These are phyloP conservation scores for Verbascum thapsus DNA, from an alignment of 257 asterid genomes.

Conservation along the genomic window DNA sequence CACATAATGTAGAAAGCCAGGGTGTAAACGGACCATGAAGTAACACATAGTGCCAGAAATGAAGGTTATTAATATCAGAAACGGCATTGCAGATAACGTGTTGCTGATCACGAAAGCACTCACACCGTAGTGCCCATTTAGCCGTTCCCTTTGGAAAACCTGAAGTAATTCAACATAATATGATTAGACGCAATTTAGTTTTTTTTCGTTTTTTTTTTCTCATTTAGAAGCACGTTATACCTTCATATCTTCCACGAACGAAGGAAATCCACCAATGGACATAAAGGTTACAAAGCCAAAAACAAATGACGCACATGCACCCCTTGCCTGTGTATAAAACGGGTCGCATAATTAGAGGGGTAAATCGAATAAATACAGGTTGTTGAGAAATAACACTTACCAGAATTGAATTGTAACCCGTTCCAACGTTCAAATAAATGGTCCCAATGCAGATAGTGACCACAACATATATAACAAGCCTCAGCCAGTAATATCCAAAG, in stretches of 20 bases:
- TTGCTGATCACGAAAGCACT: slow-evolving; percentile 87
- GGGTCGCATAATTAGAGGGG: neutral
- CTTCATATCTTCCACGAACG: slow-evolving; percentile 98
- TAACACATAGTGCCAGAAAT: slow-evolving; percentile 90
- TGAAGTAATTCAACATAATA: slow-evolving; percentile 27
- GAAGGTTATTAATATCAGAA: slow-evolving; percentile 76
- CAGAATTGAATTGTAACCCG: slow-evolving; percentile 86
- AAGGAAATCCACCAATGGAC: slow-evolving; percentile 99
- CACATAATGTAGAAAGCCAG: slow-evolving; percentile 72
- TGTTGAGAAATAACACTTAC: slow-evolving; percentile 37
- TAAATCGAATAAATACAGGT: neutral
- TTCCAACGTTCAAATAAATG: slow-evolving; percentile 87
- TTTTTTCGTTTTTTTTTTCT: too few relatives aligned
- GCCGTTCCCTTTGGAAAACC: slow-evolving; percentile 95
- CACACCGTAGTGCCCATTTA: slow-evolving; percentile 98
- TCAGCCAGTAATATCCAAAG: slow-evolving; percentile 98
- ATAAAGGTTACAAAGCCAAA: slow-evolving; percentile 94
- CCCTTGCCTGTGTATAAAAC: slow-evolving; percentile 70
- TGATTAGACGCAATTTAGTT: neutral
- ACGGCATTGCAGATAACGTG: slow-evolving; percentile 87
- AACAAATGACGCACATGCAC: slow-evolving; percentile 95
- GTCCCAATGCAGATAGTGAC: slow-evolving; percentile 98
- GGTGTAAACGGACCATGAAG: slow-evolving; percentile 95
- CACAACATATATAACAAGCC: slow-evolving; percentile 88
- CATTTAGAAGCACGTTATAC: slow-evolving; percentile 33